A percentile compares a stretch with the other conserved stretches of the same genome.
Evolutionary conservation across 2,329 filamentous ascomycete species (phyloP).

Genomic region (Penicillium sp.): DNA sequence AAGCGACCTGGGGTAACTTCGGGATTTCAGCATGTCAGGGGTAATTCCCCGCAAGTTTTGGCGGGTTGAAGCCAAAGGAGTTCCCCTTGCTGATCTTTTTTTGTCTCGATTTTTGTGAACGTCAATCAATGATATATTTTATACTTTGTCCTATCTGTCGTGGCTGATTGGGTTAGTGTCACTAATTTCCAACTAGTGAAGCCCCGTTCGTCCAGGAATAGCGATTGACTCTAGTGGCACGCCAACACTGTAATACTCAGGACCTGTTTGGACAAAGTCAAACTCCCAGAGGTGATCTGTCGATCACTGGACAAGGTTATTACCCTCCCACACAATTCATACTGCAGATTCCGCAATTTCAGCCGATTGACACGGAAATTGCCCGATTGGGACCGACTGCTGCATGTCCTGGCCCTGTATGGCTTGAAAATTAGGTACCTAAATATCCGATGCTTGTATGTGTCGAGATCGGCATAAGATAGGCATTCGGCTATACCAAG

Average conservation of each 20-base stretch:
- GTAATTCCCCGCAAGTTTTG: constrained; percentile 13
- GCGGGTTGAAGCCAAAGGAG: background rate
- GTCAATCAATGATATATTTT: background rate
- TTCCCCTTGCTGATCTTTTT: constrained; percentile 2
- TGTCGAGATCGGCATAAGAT: constrained; percentile 5
- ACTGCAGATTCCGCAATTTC: too few species aligned
- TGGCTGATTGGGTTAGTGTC: background rate
- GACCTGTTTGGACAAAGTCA: background rate
- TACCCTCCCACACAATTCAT: background rate
- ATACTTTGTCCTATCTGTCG: background rate
- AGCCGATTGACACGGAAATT: background rate
- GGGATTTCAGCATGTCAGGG: constrained; percentile 9
- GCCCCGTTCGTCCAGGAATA: background rate
- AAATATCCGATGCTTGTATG: background rate
- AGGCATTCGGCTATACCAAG: constrained; percentile 3
- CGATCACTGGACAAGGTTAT: background rate
- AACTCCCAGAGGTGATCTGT: background rate
- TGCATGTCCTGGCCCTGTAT: background rate
- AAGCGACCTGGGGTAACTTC: constrained; percentile 15
- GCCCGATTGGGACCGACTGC: background rate
- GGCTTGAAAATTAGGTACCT: background rate
- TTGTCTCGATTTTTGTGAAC: background rate
- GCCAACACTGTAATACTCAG: background rate
- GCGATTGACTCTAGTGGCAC: background rate
- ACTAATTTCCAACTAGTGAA: background rate